A percentile compares a stretch with the other conserved stretches of the same genome.
Conservation (phyloP, 2,329 filamentous ascomycete genomes). For the Teratosphaeria zuluensis region DNA sequence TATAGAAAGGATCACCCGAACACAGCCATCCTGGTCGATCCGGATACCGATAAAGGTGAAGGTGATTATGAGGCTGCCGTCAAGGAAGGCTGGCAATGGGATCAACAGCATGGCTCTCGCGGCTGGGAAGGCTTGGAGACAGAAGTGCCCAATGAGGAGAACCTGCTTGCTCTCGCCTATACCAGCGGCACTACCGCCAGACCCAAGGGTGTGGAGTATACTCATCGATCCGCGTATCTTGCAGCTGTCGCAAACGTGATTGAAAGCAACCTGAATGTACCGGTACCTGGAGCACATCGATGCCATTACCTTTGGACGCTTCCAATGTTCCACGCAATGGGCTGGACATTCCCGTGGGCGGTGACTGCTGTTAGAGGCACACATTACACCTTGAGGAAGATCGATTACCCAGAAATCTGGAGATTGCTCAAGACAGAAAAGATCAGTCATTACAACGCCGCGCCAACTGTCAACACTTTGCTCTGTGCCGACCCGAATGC, state of each 20-base stretch:
- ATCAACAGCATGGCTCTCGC: slow-evolving; percentile 52
- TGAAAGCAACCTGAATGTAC: slow-evolving; percentile 68
- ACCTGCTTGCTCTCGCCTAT: slow-evolving; percentile 78
- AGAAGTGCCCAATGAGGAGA: slow-evolving; percentile 65
- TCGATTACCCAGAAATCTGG: slow-evolving; percentile 94
- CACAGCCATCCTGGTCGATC: slow-evolving; percentile 68
- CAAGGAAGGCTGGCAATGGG: slow-evolving; percentile 66
- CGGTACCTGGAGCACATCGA: slow-evolving; percentile 26
- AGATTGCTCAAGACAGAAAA: slow-evolving; percentile 71
- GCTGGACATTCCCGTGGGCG: slow-evolving; percentile 46
- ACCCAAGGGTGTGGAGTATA: slow-evolving; percentile 90
- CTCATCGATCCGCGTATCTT: slow-evolving; percentile 78
- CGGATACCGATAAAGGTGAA: slow-evolving; percentile 69
- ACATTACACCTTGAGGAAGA: slow-evolving; percentile 87
- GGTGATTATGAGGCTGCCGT: slow-evolving; percentile 78
- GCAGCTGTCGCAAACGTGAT: slow-evolving; percentile 71
- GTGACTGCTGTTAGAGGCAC: slow-evolving; percentile 91
- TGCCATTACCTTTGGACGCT: slow-evolving; percentile 58
- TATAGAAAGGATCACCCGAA: slow-evolving; percentile 53
- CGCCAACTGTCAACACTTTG: slow-evolving; percentile 90
- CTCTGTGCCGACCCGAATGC: slow-evolving; percentile 75
- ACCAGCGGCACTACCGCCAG: slow-evolving; percentile 86
- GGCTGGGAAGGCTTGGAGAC: slow-evolving; percentile 71
- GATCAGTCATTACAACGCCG: slow-evolving; percentile 92
- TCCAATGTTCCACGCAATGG: slow-evolving; percentile 69